These are phyloP conservation scores for Trichoderma guizhouense DNA, from an alignment of 2,329 filamentous ascomycete genomes.

Conservation along the genomic window DNA sequence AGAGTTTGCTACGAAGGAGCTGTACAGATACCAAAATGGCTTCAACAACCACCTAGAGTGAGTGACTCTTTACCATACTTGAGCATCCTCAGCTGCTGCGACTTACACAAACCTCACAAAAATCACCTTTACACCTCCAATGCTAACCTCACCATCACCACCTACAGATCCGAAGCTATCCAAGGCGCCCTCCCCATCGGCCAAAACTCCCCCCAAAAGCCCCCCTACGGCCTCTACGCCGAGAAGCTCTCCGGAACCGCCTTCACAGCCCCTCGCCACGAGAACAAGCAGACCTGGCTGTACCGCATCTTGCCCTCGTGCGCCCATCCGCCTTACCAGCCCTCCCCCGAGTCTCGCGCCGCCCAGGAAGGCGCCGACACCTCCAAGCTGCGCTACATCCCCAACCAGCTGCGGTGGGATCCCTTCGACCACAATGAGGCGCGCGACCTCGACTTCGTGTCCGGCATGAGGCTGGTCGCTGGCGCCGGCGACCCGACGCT, in stretches of 20 bases:
- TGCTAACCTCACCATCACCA: neutral
- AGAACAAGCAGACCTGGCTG: constrained; percentile 70
- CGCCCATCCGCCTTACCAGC: constrained; percentile 54
- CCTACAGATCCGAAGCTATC: constrained; percentile 69
- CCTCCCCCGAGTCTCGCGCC: constrained; percentile 35
- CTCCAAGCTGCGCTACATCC: constrained; percentile 40
- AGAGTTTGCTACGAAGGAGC: constrained; percentile 46
- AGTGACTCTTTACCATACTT: neutral
- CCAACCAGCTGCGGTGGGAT: constrained; percentile 82
- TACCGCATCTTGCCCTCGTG: constrained; percentile 67
- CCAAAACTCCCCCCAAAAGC: constrained; percentile 79
- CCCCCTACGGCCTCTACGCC: constrained; percentile 73
- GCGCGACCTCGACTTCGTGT: constrained; percentile 48
- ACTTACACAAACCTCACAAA: neutral
- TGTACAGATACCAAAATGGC: constrained; percentile 74
- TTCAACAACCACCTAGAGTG: constrained; percentile 77
- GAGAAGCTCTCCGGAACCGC: constrained; percentile 74
- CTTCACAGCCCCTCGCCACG: constrained; percentile 65
- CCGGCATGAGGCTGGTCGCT: constrained; percentile 64
- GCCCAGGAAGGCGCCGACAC: constrained; percentile 24
- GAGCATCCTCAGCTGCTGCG: neutral
- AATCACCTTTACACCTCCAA: neutral
- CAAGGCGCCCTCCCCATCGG: constrained; percentile 70
- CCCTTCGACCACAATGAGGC: constrained; percentile 69
- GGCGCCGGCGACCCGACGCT: constrained; percentile 75